Percentiles rank a stretch among this genome's conserved stretches.
phyloP scores from a whole-genome alignment of 75 land plant species.

The Sequoiadendron giganteum region DNA sequence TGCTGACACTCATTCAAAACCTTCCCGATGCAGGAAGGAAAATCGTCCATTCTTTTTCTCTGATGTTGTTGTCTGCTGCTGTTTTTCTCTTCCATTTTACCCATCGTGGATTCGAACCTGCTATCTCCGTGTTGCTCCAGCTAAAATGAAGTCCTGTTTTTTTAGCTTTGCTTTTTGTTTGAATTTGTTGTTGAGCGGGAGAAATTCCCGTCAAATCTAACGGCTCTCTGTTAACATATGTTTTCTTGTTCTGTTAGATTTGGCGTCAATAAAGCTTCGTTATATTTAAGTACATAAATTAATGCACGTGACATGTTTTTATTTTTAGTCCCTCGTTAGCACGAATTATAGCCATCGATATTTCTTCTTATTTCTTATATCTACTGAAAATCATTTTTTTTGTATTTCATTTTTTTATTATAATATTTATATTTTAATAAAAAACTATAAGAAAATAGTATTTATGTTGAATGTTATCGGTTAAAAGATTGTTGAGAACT shows the following conservation, averaged over 20 bases:
- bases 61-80: background rate
- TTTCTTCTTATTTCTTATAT: no score
- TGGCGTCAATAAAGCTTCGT: background rate
- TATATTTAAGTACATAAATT: no score
- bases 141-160: background rate
- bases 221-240: background rate
- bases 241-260: background rate
- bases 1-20: constrained; percentile 58
- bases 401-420: no score
- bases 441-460: no score
- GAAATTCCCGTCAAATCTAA: background rate
- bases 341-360: no score
- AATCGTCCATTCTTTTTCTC: background rate
- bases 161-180: background rate
- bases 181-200: background rate
- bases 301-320: no score
- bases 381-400: no score
- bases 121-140: background rate
- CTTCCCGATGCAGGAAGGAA: constrained; percentile 18
- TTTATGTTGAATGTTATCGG: no score
- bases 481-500: no score
- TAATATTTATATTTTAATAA: no score
- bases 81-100: background rate
- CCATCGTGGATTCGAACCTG: constrained; percentile 7
- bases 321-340: no score